Evolutionary conservation across 352 stramenopile species (phyloP).

Genomic region (Globisporangium spiculum): DNA sequence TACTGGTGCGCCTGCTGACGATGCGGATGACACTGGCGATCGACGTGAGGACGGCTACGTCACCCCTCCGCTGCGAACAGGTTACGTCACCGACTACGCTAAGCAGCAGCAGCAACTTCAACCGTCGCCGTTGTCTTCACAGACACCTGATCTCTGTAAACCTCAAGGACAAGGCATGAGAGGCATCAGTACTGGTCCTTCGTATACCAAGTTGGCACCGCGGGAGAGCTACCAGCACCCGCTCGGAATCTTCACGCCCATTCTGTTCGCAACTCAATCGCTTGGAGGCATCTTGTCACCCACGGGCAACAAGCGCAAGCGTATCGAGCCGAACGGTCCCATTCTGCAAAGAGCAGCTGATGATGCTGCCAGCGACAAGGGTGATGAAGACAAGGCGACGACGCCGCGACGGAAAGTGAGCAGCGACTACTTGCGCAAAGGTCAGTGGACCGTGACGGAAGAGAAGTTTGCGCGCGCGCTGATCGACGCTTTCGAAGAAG

Average conservation of each 20-base stretch:
- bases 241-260: conserved; percentile 12
- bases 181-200: background rate
- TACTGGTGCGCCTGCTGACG: background rate
- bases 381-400: conserved; percentile 9
- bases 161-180: background rate
- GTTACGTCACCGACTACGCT: conserved; percentile 4
- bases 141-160: background rate
- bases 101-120: conserved; percentile 7
- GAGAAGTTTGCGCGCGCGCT: conserved; percentile 53
- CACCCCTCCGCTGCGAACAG: conserved; percentile 15
- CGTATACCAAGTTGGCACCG: background rate
- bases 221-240: background rate
- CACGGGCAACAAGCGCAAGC: conserved; percentile 15
- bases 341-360: background rate
- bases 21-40: background rate
- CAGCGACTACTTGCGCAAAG: conserved; percentile 69
- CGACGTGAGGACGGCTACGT: conserved; percentile 14
- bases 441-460: conserved; percentile 70
- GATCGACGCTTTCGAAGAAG: conserved; percentile 73
- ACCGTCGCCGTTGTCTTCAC: background rate
- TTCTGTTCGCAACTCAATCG: conserved; percentile 3
- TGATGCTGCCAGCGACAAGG: background rate
- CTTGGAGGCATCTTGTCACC: conserved; percentile 10
- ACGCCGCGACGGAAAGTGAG: conserved; percentile 46
- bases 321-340: conserved; percentile 2